Conservation (phyloP, 208 protist species). For the Trypanosoma boissoni region DNA sequence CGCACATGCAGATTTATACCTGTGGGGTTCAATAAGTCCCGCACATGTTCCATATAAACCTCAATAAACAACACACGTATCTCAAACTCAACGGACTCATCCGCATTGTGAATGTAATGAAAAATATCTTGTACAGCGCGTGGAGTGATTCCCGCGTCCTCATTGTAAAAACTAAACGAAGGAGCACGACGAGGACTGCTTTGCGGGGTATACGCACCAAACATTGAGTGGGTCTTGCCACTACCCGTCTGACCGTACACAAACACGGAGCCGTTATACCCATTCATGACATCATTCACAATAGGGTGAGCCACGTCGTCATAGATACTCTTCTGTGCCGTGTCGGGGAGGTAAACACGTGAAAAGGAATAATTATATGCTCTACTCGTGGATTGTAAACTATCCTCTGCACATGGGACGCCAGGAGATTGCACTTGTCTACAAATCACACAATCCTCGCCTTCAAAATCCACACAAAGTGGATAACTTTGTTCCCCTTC, state of each 20-base stretch:
- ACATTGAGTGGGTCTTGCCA: conserved; percentile 92
- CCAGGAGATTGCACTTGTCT: background rate
- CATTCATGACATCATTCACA: conserved; percentile 85
- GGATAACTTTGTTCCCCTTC: background rate
- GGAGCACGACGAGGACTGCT: background rate
- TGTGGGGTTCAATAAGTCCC: conserved; percentile 87
- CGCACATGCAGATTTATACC: conserved; percentile 46
- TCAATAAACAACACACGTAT: conserved; percentile 95
- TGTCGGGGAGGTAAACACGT: conserved; percentile 43
- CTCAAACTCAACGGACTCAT: conserved; percentile 86
- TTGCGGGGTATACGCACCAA: conserved; percentile 33
- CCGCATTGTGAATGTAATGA: conserved; percentile 56
- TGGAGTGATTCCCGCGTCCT: conserved; percentile 86
- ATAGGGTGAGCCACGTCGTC: conserved; percentile 79
- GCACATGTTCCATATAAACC: conserved; percentile 97
- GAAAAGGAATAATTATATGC: conserved; percentile 55
- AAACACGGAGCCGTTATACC: conserved; percentile 89
- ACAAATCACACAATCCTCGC: conserved; percentile 12
- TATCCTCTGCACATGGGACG: background rate
- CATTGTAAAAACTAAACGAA: background rate
- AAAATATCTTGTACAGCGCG: conserved; percentile 93
- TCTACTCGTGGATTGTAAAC: background rate
- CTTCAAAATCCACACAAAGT: conserved; percentile 29
- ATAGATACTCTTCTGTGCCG: conserved; percentile 78
- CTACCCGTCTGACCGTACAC: conserved; percentile 91